These are phyloP conservation scores for Daldinia childiae DNA, from an alignment of 495 filamentous ascomycete species.

Conservation along the genomic window DNA sequence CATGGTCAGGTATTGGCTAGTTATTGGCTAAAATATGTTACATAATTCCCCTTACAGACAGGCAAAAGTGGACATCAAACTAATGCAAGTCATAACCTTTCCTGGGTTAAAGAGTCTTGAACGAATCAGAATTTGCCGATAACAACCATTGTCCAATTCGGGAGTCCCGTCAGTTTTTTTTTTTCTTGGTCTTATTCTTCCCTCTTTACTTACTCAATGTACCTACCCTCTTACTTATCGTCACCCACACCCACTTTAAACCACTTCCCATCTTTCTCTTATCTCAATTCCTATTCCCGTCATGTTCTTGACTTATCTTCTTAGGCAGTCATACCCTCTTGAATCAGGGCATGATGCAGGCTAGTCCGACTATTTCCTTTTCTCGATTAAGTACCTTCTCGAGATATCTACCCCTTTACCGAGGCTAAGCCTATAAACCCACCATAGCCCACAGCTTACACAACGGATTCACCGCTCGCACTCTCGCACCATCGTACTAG, in stretches of 20 bases:
- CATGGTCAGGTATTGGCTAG: slow-evolving; percentile 6
- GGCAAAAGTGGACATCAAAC: neutral
- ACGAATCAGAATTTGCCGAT: slow-evolving; percentile 32
- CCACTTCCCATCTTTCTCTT: slow-evolving; percentile 36
- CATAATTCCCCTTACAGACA: slow-evolving; percentile 15
- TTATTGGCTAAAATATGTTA: slow-evolving; percentile 16
- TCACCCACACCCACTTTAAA: slow-evolving; percentile 31
- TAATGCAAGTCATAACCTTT: slow-evolving; percentile 39
- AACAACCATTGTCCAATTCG: slow-evolving; percentile 37
- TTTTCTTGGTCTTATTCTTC: neutral
- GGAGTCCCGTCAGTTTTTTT: slow-evolving; percentile 17
- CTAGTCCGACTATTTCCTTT: slow-evolving; percentile 24
- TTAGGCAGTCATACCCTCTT: slow-evolving; percentile 18
- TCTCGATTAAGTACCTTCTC: slow-evolving; percentile 16
- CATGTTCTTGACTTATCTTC: slow-evolving; percentile 36
- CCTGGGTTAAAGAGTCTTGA: slow-evolving; percentile 2
- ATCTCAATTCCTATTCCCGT: slow-evolving; percentile 30
- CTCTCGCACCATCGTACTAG: slow-evolving; percentile 19
- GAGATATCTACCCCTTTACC: slow-evolving; percentile 5
- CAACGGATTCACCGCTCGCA: slow-evolving; percentile 24
- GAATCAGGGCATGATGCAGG: slow-evolving; percentile 24
- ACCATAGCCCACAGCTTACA: neutral
- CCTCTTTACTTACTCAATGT: slow-evolving; percentile 6
- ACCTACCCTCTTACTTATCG: slow-evolving; percentile 32
- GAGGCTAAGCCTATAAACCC: slow-evolving; percentile 1